phyloP scores from a whole-genome alignment of 2,329 filamentous ascomycete species.

The Cercospora nicotianae region DNA sequence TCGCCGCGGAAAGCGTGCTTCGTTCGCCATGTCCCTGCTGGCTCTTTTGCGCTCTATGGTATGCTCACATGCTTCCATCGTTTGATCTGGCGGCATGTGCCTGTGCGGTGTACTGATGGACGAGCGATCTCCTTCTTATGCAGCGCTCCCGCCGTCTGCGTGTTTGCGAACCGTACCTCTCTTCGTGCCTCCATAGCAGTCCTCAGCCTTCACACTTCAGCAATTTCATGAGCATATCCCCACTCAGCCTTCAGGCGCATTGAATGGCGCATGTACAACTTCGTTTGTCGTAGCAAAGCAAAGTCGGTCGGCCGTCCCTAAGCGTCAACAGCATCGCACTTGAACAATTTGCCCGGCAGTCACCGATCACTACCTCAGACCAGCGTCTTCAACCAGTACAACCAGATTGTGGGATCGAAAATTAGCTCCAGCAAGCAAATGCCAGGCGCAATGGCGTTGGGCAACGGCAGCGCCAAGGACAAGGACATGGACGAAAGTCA shows the following conservation, averaged over 20 bases:
- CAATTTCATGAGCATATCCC: neutral
- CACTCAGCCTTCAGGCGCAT: neutral
- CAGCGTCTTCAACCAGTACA: neutral
- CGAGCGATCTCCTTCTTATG: neutral
- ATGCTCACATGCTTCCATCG: slow-evolving; percentile 8
- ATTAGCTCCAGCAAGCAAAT: neutral
- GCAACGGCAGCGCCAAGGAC: neutral
- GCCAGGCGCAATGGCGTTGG: neutral
- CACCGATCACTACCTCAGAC: neutral
- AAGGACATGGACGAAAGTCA: slow-evolving; percentile 9
- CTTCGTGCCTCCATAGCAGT: neutral
- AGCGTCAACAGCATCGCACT: neutral
- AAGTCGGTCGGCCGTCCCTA: neutral
- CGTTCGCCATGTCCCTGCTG: neutral
- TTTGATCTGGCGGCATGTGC: slow-evolving; percentile 5
- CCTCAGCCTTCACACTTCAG: neutral
- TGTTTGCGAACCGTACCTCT: neutral
- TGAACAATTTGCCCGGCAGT: neutral
- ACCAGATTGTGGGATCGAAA: neutral
- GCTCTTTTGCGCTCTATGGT: neutral
- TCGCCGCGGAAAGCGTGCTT: neutral
- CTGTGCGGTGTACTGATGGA: neutral
- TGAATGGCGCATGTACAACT: neutral
- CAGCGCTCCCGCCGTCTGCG: neutral
- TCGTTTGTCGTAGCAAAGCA: neutral